Evolutionary conservation across 192 early-diverging fungal genomes (phyloP), one percentile per base, ranked within the genome.

Genomic region (Cladochytrium replicatum): DNA sequence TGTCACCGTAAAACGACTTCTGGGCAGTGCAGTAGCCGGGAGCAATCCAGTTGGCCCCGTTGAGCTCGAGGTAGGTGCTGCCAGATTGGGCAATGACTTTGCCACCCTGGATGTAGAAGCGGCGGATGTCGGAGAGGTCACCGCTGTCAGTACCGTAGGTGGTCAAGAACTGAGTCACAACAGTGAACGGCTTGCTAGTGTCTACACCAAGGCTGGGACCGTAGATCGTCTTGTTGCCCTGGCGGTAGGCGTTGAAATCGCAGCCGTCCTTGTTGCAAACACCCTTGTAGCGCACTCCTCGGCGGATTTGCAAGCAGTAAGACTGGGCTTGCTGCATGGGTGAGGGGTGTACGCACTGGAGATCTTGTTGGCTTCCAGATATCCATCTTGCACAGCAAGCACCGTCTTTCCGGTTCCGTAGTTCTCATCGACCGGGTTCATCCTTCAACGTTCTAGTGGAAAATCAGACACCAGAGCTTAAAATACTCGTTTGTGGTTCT

Each of bases 131-230:
- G 23, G 29, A 40, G 9, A 63, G 49, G 28, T 54, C 61, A 40
- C 58, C 61, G 22, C 39, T 17, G 51, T 67, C 62, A 3, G 63
- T 61, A 24, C 55, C 55, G 46, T 66, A 53, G 28, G 19, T 37
- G 28, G 64, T 66, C 19, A 66, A 19, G 55, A 66, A 66, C 37
- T 66, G 64, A 22, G 64, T 66, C 29, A 66, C 55, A 39, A 66
- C 64, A 5, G 62, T 67, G 7, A 66, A 40, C n/a, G 64, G 64
- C 27, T 60, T 50, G 46, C 47, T 44, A 39, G 64, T 61, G 50
- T 66, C 64, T 48, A 66, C 50, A 6, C 22, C 51, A 41, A 43
- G 25, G 17, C 62, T 54, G 7, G 38, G 42, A 7, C 64, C 64
- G 61, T 61, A 66, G 47, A 64, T 66, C 46, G 13, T 52, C 15